Base-by-base conservation (phyloP, 2,329 filamentous ascomycete species). In the Westerdykella sp. region DNA sequence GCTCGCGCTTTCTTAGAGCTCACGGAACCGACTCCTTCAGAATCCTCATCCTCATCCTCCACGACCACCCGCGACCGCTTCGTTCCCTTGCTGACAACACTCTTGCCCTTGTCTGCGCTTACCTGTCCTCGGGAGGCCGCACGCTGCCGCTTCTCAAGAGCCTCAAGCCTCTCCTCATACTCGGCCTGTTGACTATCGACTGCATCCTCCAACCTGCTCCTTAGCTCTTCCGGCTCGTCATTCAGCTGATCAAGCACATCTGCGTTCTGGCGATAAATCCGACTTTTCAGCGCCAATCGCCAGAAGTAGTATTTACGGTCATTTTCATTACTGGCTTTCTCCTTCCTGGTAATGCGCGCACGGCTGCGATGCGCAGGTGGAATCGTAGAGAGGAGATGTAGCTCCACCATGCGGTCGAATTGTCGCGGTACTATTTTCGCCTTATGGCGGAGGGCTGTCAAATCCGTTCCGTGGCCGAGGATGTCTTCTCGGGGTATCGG, bases 391-490 rank as follows among this genome's bases (percentile, higher is more conserved):
- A 83, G 79, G 13, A 80, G 78, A 39, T 90, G 80, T 75, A 91
- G 85, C 64, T 93, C 87, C 1, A 87, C 70, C 6, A 90, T 73
- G 5, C 87, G 76, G 48, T 75, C 74, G 62, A 91, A 89, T 57
- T 93, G 87, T n/a, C 87, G 74, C 0, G 81, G 76, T 1, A 83
- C 80, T 45, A 91, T 87, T 72, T 91, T 93, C 41, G 76, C 71
- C 49, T 78, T 72, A 22, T 69, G 66, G 2, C 81, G 77, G n/a
- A 87, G 54, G 1, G 67, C 57, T 23, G 82, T 76, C 2, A 83
- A 69, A 10, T 73, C 69, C 2, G 71, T 69, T 12, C 68, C 68
- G 12, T 73, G 65, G 25, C 84, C 76, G n/a, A 86, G 69, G 40
- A 88, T 79, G 21, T 72, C 52, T 28, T 65, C 66, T 16, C 63